A percentile compares a stretch with the other conserved stretches of the same genome.
Conservation (phyloP, 2,329 filamentous ascomycete species). For the Seiridium unicorne region DNA sequence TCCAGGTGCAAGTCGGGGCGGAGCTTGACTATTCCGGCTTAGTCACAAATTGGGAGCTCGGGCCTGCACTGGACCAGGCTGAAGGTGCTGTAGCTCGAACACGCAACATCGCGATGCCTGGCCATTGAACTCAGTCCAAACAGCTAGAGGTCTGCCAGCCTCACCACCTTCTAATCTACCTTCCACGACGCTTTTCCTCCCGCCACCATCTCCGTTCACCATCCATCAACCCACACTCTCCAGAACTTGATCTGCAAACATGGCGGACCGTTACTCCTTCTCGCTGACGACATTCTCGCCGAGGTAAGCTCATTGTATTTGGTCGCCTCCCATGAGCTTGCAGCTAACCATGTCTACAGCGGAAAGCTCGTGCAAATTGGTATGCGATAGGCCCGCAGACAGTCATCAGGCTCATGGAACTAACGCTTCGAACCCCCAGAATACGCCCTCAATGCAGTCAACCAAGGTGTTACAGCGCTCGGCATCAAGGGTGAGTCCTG, state of each 20-base stretch:
- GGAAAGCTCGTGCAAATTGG: conserved; percentile 99
- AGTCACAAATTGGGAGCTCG: conserved; percentile 7
- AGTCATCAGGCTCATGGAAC: not conserved
- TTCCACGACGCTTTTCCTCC: not conserved
- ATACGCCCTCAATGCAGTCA: conserved; percentile 98
- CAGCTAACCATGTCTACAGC: conserved; percentile 49
- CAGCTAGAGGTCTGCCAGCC: conserved; percentile 4
- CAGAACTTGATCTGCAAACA: conserved; percentile 40
- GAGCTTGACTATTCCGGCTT: conserved; percentile 1
- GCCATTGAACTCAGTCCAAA: conserved; percentile 12
- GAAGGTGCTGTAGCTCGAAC: conserved; percentile 17
- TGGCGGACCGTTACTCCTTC: conserved; percentile 99
- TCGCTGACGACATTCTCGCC: conserved; percentile 99
- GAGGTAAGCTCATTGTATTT: conserved; percentile 64
- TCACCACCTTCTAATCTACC: conserved; percentile 1
- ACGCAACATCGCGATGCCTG: conserved; percentile 27
- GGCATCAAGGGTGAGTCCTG: conserved; percentile 84
- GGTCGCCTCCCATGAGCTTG: not conserved
- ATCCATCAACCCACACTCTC: conserved; percentile 8
- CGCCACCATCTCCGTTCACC: not conserved
- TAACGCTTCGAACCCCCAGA: conserved; percentile 51
- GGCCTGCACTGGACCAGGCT: conserved; percentile 9
- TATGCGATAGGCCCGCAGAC: conserved; percentile 36
- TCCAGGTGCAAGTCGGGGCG: not conserved
- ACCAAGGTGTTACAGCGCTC: conserved; percentile 96